Conservation (phyloP, 495 filamentous ascomycete genomes). For the Podospora conica region DNA sequence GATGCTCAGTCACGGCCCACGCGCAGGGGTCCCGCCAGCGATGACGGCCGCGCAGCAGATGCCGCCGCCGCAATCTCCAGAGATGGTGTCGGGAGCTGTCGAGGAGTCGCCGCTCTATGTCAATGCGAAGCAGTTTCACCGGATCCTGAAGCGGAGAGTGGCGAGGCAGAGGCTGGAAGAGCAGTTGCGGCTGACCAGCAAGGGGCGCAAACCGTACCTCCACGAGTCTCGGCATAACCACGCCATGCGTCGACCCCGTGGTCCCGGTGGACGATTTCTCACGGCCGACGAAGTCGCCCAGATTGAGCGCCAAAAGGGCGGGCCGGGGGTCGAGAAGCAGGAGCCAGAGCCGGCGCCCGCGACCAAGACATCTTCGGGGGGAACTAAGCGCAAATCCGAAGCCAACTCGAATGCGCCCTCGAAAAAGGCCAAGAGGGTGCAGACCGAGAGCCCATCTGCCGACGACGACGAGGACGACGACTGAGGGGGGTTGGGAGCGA, state of each 20-base stretch:
- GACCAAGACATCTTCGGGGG: constrained; percentile 35
- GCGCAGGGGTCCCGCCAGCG: constrained; percentile 39
- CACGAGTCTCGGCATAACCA: constrained; percentile 99
- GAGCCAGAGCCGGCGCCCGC: constrained; percentile 10
- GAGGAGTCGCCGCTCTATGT: constrained; percentile 97
- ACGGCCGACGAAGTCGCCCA: constrained; percentile 96
- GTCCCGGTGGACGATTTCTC: constrained; percentile 93
- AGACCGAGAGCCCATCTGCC: constrained; percentile 36
- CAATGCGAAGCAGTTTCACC: constrained; percentile 98
- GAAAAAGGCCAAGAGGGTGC: constrained; percentile 51
- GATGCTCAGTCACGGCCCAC: constrained; percentile 50
- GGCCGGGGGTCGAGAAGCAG: constrained; percentile 29
- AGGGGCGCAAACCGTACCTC: constrained; percentile 93
- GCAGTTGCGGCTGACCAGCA: constrained; percentile 80
- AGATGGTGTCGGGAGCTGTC: constrained; percentile 64
- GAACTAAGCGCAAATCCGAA: constrained; percentile 41
- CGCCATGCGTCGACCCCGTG: constrained; percentile 91
- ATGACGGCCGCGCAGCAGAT: constrained; percentile 44
- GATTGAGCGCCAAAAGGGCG: constrained; percentile 60
- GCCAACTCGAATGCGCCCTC: constrained; percentile 39
- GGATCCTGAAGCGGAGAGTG: constrained; percentile 88
- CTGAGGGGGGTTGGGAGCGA: constrained; percentile 15
- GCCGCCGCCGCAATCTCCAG: constrained; percentile 72
- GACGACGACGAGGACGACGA: constrained; percentile 49
- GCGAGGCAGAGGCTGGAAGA: constrained; percentile 93